A percentile compares a stretch with the other conserved stretches of the same genome.
Conservation (phyloP, 225 moss, liverwort and hornwort species). For the Bryoerythrophyllum caledonicum region DNA sequence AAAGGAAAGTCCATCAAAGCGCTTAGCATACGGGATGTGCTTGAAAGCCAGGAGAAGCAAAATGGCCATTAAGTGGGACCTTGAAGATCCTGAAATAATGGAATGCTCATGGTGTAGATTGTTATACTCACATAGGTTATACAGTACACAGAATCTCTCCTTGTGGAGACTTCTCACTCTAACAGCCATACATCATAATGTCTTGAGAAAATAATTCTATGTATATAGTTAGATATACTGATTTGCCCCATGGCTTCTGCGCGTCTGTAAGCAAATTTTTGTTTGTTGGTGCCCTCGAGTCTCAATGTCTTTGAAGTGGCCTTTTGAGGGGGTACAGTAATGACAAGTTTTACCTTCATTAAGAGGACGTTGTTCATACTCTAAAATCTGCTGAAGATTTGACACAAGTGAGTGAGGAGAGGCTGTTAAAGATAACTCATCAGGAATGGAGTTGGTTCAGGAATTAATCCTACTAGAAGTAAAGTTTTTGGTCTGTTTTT, state of each 20-base stretch:
- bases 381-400: not conserved
- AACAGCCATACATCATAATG: not conserved
- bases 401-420: not conserved
- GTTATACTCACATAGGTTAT: not conserved
- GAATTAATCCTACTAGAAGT: not conserved
- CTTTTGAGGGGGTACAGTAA: not conserved
- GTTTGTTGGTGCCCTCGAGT: not conserved
- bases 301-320: not conserved
- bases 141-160: constrained; percentile 5
- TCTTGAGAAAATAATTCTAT: not conserved
- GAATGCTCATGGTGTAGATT: constrained; percentile 15
- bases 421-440: not conserved
- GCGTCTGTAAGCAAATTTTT: not conserved
- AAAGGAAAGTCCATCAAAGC: constrained; percentile 32
- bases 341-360: not conserved
- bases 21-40: constrained; percentile 41
- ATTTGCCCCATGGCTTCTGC: not conserved
- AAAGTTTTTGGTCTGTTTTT: not conserved
- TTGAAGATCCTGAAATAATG: constrained; percentile 17
- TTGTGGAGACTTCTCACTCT: constrained; percentile 5
- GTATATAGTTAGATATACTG: constrained; percentile 7
- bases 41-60: constrained; percentile 35
- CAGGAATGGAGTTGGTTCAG: not conserved
- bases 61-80: constrained; percentile 4
- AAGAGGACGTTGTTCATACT: not conserved